Percentiles rank a stretch among this genome's conserved stretches.
Conservation (phyloP, 352 stramenopile species). For the Plasmopara muralis region DNA sequence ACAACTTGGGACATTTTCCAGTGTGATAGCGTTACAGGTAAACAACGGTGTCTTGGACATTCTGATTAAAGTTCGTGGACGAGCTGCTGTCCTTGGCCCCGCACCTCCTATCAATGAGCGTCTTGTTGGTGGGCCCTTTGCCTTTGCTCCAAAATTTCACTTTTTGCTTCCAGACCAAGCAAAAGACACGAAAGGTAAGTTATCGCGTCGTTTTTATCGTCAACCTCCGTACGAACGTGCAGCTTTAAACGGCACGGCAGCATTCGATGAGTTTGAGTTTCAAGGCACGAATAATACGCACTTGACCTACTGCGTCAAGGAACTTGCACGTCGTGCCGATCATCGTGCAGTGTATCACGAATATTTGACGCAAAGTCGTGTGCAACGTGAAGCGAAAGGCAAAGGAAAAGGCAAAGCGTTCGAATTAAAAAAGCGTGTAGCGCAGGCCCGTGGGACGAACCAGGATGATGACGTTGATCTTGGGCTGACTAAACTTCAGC, state of each 20-base stretch:
- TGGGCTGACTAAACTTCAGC: slow-evolving; percentile 47
- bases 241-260: slow-evolving; percentile 58
- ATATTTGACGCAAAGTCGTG: slow-evolving; percentile 45
- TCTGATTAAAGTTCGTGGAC: slow-evolving; percentile 57
- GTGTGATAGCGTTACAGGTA: slow-evolving; percentile 33
- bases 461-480: slow-evolving; percentile 48
- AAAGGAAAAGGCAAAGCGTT: slow-evolving; percentile 26
- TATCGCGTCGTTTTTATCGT: slow-evolving; percentile 44
- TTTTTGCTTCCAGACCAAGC: slow-evolving; percentile 80
- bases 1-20: slow-evolving; percentile 78
- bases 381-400: slow-evolving; percentile 27
- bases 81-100: slow-evolving; percentile 42
- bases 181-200: slow-evolving; percentile 45
- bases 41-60: slow-evolving; percentile 46
- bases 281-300: slow-evolving; percentile 80
- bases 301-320: slow-evolving; percentile 81
- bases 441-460: slow-evolving; percentile 24
- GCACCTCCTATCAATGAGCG: slow-evolving; percentile 24
- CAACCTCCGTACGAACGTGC: slow-evolving; percentile 58
- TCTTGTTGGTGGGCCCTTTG: slow-evolving; percentile 51
- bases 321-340: slow-evolving; percentile 58
- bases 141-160: slow-evolving; percentile 81
- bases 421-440: slow-evolving; percentile 45
- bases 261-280: slow-evolving; percentile 76
- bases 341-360: slow-evolving; percentile 66